Base-by-base conservation (phyloP, 768 basidiomycete genomes). In the Boletellus sp. region DNA sequence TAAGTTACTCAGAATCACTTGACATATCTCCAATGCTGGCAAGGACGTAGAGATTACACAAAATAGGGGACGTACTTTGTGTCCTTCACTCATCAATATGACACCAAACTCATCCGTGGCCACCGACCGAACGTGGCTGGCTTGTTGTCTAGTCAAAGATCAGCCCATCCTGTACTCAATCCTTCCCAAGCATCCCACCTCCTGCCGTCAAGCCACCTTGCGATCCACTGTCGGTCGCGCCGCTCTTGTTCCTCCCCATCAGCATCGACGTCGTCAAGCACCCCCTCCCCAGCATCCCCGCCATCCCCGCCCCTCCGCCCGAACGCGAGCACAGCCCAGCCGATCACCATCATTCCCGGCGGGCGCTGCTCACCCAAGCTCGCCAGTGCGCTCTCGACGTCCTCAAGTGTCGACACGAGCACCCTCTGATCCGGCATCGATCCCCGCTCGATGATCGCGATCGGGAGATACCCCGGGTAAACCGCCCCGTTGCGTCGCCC, bases 331-430 rank as follows among this genome's bases (percentile, higher is more conserved):
- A 88, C 87, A 3, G 85, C 78, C 94, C 94, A 99, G 2, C 96
- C 96, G 57, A 99, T 77, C 26, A 97, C 77, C 65, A 98, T 87
- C 89, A 99, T 94, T 9, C 94, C 96, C 0, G 96, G 96, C 16
- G 94, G 93, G 32, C 94, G 72, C 66, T 98, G 94, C 58, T 91
- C 88, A 8, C 88, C 92, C 2, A 78, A 71, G 52, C 78, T 80
- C 48, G 85, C 84, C 65, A 97, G 64, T 1, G 87, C 92, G 16
- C 67, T 69, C 15, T 78, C 80, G 34, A 97, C 80, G 59, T 85
- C 77, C 47, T 70, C 74, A 42, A 99, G 64, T 1, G 94, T 98
- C 16, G 86, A 87, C 24, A 76, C 75, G 19, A 96, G 75, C 3
- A 89, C 81, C 13, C 96, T 74, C 69, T 98, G 96, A 69, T 99